These are phyloP conservation scores for Xylariaceae sp. DNA, from an alignment of 2,329 filamentous ascomycete genomes.

Conservation along the genomic window DNA sequence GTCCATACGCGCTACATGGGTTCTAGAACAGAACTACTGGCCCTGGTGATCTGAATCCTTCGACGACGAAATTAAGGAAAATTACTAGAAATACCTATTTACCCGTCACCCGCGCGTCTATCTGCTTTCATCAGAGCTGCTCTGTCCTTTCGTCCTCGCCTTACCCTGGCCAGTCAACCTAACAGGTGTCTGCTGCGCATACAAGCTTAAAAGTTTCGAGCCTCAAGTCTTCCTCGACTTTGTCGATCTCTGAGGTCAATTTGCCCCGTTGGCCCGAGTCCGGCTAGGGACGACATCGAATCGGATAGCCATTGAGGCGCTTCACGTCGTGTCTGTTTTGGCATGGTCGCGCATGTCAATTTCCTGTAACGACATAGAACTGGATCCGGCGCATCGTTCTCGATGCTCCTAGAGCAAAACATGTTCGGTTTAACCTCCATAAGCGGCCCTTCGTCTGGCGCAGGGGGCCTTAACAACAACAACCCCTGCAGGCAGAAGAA, in stretches of 20 bases:
- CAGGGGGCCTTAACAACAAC: slow-evolving; percentile 23
- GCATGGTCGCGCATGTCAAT: slow-evolving; percentile 10
- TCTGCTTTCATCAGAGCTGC: neutral
- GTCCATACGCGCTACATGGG: neutral
- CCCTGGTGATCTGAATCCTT: neutral
- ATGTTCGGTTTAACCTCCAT: slow-evolving; percentile 7
- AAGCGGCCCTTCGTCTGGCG: slow-evolving; percentile 7
- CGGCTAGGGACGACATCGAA: slow-evolving; percentile 1
- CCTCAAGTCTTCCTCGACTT: neutral
- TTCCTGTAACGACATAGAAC: slow-evolving; percentile 1
- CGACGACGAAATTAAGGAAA: neutral
- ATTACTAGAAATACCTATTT: neutral
- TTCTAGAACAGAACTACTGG: neutral
- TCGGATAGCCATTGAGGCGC: neutral
- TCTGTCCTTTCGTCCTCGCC: neutral
- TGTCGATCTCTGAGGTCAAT: neutral
- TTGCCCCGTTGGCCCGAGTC: neutral
- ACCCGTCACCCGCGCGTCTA: neutral
- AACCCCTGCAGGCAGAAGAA: slow-evolving; percentile 37
- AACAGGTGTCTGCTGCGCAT: neutral
- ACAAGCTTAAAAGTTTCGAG: neutral
- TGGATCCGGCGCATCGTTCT: neutral
- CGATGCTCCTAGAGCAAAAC: slow-evolving; percentile 3
- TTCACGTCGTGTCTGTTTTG: slow-evolving; percentile 5
- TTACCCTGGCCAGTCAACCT: neutral